These are phyloP conservation scores for Nakaseomyces nivariensis DNA, from an alignment of 1,139 yeast species.

Conservation along the genomic window DNA sequence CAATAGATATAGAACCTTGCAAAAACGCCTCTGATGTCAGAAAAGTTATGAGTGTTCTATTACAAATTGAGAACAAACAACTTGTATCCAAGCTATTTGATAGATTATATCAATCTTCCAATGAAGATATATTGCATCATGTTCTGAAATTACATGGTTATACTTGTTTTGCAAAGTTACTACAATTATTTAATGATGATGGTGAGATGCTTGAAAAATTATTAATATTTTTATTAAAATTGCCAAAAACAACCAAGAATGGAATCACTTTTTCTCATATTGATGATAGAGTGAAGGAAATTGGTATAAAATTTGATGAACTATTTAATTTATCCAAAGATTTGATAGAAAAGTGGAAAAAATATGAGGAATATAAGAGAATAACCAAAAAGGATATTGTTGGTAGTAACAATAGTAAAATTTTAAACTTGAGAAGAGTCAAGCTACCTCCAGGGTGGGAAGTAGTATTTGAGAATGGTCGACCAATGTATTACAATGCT, in stretches of 20 bases:
- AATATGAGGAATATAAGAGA: conserved; percentile 70
- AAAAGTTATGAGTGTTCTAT: conserved; percentile 69
- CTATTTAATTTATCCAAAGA: conserved; percentile 34
- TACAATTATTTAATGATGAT: conserved; percentile 34
- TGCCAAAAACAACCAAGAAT: conserved; percentile 80
- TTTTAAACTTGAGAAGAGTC: conserved; percentile 24
- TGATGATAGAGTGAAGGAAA: conserved; percentile 48
- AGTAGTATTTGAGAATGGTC: conserved; percentile 27
- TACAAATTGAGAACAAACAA: conserved; percentile 66
- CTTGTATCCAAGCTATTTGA: conserved; percentile 57
- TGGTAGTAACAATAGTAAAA: conserved; percentile 11
- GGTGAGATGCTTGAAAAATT: conserved; percentile 36
- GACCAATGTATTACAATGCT: conserved; percentile 27
- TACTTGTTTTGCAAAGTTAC: conserved; percentile 57
- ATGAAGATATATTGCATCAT: conserved; percentile 44
- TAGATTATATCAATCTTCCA: conserved; percentile 51
- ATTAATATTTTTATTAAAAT: conserved; percentile 47
- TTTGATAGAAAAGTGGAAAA: conserved; percentile 61
- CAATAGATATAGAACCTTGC: conserved; percentile 47
- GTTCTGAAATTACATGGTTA: conserved; percentile 82
- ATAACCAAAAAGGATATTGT: conserved; percentile 35
- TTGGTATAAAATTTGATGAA: conserved; percentile 32
- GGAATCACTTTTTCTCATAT: conserved; percentile 73
- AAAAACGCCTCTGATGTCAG: conserved; percentile 50
- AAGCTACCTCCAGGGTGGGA: conserved; percentile 30